Base-by-base conservation (phyloP, 345 rosid genomes). In the Eucalyptus sideroxylon region DNA sequence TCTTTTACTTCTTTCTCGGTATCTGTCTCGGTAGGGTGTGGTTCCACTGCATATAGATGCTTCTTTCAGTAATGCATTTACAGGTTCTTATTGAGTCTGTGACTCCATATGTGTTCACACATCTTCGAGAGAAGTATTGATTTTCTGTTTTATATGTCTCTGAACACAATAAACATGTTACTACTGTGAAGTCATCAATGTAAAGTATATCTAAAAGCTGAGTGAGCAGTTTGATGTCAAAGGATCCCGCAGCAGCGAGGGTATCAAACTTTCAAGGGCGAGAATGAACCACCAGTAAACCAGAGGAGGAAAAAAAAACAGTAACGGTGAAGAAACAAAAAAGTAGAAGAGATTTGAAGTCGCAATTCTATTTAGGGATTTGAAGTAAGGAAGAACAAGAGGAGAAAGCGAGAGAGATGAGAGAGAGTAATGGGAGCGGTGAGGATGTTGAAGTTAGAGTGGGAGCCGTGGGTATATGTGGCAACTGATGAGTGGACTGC, bases 171-270 rank as follows among this genome's bases (percentile, higher is more conserved):
- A 6, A 12, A 6, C 31, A 60, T 1, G n/a, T 26, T 59, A 26
- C 15, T 5, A 26, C 14, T 59, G 4, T 0, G 7, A 26, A 5
- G 2, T 17, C 65, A 27, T 10, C 67, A 4, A 11, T 26, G 14
- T 60, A 27, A 60, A 60, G 12, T 27, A 60, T 26, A 60, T 60
- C 67, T 13, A 27, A 27, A 26, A 27, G n/a, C 31, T 26, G n/a
- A 27, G 67, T 11, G 16, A 60, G 67, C n/a, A 1, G 67, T 12
- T 26, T 0, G 67, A 60, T 11, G 67, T 13, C 31, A 27, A 12
- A 60, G 67, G 67, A 27, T 60, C 15, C 16, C 4, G 16, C 15
- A 13, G 67, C n/a, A 12, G n/a, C 16, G 8, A 60, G 67, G 31
- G 67, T 60, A 60, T 60, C 56, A 17, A 53, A 17, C 9, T 53